A percentile compares a stretch with the other conserved stretches of the same genome.
Conservation (phyloP, 768 basidiomycete genomes). For the Boletus tomentosulus region DNA sequence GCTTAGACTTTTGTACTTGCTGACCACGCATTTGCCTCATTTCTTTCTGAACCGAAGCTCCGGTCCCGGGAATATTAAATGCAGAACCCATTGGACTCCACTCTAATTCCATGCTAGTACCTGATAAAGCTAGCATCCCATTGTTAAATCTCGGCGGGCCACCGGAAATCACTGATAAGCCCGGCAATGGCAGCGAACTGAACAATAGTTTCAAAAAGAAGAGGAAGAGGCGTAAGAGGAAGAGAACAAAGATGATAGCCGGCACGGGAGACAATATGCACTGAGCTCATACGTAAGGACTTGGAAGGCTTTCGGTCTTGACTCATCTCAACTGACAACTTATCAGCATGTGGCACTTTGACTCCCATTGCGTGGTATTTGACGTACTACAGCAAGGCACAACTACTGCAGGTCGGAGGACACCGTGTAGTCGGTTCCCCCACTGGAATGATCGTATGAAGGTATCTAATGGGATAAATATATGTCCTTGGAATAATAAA, state of each 20-base stretch:
- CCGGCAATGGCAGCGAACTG: conserved; percentile 14
- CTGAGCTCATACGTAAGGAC: conserved; percentile 16
- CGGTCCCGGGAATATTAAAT: conserved; percentile 8
- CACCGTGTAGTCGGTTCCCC: neutral
- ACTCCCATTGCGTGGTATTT: neutral
- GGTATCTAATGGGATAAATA: conserved; percentile 20
- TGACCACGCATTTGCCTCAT: conserved; percentile 13
- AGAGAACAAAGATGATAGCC: conserved; percentile 37
- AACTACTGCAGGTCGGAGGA: neutral
- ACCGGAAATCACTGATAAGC: conserved; percentile 24
- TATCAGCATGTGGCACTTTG: conserved; percentile 3
- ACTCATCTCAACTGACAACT: neutral
- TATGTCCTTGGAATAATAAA: conserved; percentile 10
- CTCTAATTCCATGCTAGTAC: neutral
- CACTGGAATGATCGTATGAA: conserved; percentile 1
- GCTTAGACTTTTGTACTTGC: conserved; percentile 6
- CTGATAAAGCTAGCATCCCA: conserved; percentile 31
- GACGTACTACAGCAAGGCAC: neutral
- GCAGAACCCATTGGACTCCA: conserved; percentile 5
- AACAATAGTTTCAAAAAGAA: conserved; percentile 46
- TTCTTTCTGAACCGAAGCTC: conserved; percentile 10
- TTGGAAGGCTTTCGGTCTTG: neutral
- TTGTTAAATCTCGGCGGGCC: conserved; percentile 56
- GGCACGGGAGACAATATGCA: conserved; percentile 15
- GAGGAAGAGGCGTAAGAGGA: conserved; percentile 50